Evolutionary conservation across 176 grass and related monocot genomes (phyloP), one percentile per base, ranked within the genome.

Genomic region (Coix lacrymajobi): DNA sequence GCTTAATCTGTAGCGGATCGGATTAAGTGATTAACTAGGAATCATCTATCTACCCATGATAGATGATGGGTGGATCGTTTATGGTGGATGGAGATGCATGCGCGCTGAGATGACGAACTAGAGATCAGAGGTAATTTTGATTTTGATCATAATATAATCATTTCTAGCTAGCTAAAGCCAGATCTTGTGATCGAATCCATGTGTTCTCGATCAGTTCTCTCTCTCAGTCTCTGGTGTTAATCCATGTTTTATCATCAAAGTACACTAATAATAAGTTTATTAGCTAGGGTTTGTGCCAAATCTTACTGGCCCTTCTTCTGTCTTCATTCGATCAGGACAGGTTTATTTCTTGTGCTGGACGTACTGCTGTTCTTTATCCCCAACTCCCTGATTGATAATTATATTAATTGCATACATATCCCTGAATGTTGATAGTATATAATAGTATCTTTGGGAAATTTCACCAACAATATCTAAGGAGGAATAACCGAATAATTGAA

Each of bases 111-210:
- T 85, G 74, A 62, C 31, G 40, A 52, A 82, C 83, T 87, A 84
- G 79, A 87, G 89, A 51, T 52, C 52, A 57, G 54, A 95, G 93
- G 90, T 95, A 92, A 95, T 90, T 85, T 88, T 86, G 79, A 86
- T 86, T 83, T 82, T 26, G 52, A 61, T 84, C 54, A 24, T 57
- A 57, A 57, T 54, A 77, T 34, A 20, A 76, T 86, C 77, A 51
- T 58, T n/a, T 87, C 83, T 58, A 77, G 61, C 7, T 81, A 34
- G 19, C 20, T 25, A 25, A n/a, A n/a, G 56, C 3, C 12, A 26
- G 58, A 3, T 26, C 8, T 11, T 24, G 9, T 24, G 8, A 16
- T 26, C 1, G n/a, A 30, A 10, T 60, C 54, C 22, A 57, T 67
- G 81, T 75, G 24, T 63, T 63, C 16, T 19, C 19, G n/a, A 56